phyloP scores from a whole-genome alignment of 2,329 filamentous ascomycete genomes.

The Monosporascus sp. region DNA sequence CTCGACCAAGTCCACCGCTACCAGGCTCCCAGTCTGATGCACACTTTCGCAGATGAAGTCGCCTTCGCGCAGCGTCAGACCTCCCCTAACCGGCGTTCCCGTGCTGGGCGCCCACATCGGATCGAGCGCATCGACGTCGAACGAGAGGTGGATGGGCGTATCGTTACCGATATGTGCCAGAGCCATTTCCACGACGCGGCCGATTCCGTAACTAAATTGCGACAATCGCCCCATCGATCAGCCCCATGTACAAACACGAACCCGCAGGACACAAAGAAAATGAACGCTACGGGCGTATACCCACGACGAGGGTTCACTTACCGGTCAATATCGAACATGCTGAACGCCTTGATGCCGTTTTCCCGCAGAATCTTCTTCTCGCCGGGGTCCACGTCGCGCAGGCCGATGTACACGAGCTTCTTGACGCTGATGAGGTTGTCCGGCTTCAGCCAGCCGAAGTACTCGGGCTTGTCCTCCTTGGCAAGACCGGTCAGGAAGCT shows the following conservation, averaged over 20 bases:
- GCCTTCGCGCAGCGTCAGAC: conserved; percentile 87
- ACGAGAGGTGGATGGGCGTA: conserved; percentile 93
- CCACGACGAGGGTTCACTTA: conserved; percentile 32
- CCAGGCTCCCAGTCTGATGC: conserved; percentile 70
- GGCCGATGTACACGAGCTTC: conserved; percentile 95
- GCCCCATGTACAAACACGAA: too few relatives aligned
- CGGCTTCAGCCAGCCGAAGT: conserved; percentile 84
- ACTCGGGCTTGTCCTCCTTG: conserved; percentile 65
- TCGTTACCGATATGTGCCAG: conserved; percentile 89
- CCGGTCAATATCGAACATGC: conserved; percentile 97
- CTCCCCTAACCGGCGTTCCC: conserved; percentile 88
- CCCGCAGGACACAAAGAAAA: too few relatives aligned
- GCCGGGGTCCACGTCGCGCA: conserved; percentile 85
- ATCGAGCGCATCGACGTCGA: conserved; percentile 94
- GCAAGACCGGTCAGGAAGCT: conserved; percentile 85
- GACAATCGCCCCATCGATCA: too few relatives aligned
- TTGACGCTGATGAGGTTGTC: conserved; percentile 64
- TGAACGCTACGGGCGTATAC: too few relatives aligned
- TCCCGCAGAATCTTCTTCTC: conserved; percentile 91
- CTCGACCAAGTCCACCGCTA: conserved; percentile 78
- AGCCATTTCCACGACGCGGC: conserved; percentile 96
- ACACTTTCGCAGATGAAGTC: conserved; percentile 93
- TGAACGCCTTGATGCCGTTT: conserved; percentile 89
- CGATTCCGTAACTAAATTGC: conserved; percentile 71
- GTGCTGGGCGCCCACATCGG: conserved; percentile 95